A percentile compares a stretch with the other conserved stretches of the same genome.
phyloP scores from a whole-genome alignment of 2,329 filamentous ascomycete genomes.

The Fusarium sp. region DNA sequence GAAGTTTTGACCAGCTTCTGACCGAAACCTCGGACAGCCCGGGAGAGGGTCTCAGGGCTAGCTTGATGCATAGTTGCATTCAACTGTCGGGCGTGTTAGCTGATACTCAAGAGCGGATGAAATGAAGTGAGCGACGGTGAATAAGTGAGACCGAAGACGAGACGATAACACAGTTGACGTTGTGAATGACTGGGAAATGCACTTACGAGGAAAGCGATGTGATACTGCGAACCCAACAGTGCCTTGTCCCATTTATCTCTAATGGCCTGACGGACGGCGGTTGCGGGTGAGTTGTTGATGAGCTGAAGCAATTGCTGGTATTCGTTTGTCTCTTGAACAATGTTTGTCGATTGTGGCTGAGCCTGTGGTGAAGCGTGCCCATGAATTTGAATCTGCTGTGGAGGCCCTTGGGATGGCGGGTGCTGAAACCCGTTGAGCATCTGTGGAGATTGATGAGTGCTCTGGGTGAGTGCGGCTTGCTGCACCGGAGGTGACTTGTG shows the following conservation, averaged over 20 bases:
- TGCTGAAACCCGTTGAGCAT: background rate
- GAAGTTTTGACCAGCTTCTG: slow-evolving; percentile 52
- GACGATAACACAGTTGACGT: background rate
- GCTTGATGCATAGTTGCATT: slow-evolving; percentile 60
- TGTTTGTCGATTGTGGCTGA: background rate
- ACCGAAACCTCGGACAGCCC: slow-evolving; percentile 57
- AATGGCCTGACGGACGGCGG: slow-evolving; percentile 57
- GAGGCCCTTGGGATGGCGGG: background rate
- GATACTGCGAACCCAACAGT: slow-evolving; percentile 60
- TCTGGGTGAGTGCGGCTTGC: background rate
- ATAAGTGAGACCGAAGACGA: background rate
- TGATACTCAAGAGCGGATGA: background rate
- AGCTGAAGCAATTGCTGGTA: slow-evolving; percentile 41
- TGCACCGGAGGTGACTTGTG: slow-evolving; percentile 23
- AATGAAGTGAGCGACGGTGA: background rate
- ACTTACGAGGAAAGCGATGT: slow-evolving; percentile 61
- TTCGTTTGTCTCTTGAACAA: slow-evolving; percentile 42
- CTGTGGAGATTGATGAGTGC: slow-evolving; percentile 3
- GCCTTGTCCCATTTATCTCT: slow-evolving; percentile 61
- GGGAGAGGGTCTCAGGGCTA: slow-evolving; percentile 47
- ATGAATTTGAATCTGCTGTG: slow-evolving; percentile 1
- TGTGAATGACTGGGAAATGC: background rate
- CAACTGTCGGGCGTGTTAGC: slow-evolving; percentile 51
- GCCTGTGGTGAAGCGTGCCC: slow-evolving; percentile 4
- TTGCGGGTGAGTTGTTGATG: slow-evolving; percentile 53